phyloP scores from a whole-genome alignment of 371 early-diverging fungal genomes.

The Mortierella sp. region DNA sequence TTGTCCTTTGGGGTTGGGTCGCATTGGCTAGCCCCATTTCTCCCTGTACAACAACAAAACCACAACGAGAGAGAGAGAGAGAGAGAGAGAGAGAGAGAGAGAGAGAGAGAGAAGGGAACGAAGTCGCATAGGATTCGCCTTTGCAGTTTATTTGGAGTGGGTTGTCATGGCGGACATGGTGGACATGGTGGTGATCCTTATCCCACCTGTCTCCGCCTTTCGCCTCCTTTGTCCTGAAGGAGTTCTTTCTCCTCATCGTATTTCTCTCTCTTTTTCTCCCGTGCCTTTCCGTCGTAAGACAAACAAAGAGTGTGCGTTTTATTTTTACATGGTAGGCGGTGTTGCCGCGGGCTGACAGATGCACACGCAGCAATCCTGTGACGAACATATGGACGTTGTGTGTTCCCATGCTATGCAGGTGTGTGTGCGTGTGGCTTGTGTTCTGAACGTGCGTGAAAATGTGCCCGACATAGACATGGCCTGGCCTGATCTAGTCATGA shows the following conservation, averaged over 20 bases:
- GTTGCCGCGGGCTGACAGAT: neutral
- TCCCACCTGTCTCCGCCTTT: slow-evolving; percentile 6
- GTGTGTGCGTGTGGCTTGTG: neutral
- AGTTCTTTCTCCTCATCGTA: neutral
- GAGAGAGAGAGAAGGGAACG: neutral
- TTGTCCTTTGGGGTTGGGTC: neutral
- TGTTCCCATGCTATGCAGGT: neutral
- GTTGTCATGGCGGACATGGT: neutral
- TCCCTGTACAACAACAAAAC: neutral
- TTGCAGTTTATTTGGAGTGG: neutral
- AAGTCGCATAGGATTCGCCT: slow-evolving; percentile 6
- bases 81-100: neutral
- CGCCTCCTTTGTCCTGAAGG: neutral
- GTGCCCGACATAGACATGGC: neutral
- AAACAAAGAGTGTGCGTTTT: neutral
- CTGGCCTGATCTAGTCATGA: neutral
- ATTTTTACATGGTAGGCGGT: neutral
- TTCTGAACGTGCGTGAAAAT: neutral
- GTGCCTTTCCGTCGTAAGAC: neutral
- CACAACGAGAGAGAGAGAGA: neutral
- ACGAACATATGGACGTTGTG: neutral
- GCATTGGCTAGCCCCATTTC: neutral
- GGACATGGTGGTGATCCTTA: neutral
- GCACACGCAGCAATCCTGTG: neutral
- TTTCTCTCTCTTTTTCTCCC: neutral